Conservation (phyloP, 2,329 filamentous ascomycete genomes). For the Fusarium piperis region DNA sequence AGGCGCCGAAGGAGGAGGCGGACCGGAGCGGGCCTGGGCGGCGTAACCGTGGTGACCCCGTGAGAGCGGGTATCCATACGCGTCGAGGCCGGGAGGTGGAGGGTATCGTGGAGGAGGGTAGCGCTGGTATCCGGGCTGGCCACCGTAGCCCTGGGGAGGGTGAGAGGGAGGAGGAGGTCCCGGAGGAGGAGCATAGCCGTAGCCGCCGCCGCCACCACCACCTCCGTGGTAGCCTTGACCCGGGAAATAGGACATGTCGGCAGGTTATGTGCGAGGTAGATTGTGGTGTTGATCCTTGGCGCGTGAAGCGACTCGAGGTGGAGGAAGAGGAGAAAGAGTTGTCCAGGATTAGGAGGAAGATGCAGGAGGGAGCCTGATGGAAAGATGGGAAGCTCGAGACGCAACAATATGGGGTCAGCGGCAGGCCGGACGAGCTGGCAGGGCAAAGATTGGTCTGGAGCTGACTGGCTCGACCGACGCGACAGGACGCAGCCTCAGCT, state of each 20-base stretch:
- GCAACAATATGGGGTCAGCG: conserved; percentile 20
- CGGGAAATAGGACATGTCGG: conserved; percentile 53
- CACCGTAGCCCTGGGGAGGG: conserved; percentile 29
- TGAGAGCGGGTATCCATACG: conserved; percentile 58
- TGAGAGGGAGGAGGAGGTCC: conserved; percentile 20
- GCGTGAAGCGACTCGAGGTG: conserved; percentile 4
- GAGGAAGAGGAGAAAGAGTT: not conserved
- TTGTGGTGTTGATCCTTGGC: conserved; percentile 1
- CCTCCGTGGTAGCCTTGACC: conserved; percentile 53
- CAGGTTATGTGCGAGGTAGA: conserved; percentile 5
- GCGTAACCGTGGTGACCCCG: conserved; percentile 41
- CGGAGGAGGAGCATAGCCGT: conserved; percentile 39
- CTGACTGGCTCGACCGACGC: not conserved
- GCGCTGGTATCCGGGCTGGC: conserved; percentile 37
- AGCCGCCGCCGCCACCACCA: conserved; percentile 45
- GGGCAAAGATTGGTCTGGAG: not conserved
- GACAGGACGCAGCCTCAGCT: not conserved
- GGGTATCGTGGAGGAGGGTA: conserved; percentile 49
- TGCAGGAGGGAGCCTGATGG: conserved; percentile 17
- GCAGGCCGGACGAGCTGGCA: not conserved
- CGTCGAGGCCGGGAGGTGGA: conserved; percentile 55
- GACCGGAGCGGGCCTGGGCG: conserved; percentile 44
- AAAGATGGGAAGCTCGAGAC: conserved; percentile 6
- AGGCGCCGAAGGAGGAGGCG: conserved; percentile 58
- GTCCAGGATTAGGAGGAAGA: conserved; percentile 2